phyloP scores from a whole-genome alignment of 495 filamentous ascomycete genomes.

The Aspergillus ostianus region DNA sequence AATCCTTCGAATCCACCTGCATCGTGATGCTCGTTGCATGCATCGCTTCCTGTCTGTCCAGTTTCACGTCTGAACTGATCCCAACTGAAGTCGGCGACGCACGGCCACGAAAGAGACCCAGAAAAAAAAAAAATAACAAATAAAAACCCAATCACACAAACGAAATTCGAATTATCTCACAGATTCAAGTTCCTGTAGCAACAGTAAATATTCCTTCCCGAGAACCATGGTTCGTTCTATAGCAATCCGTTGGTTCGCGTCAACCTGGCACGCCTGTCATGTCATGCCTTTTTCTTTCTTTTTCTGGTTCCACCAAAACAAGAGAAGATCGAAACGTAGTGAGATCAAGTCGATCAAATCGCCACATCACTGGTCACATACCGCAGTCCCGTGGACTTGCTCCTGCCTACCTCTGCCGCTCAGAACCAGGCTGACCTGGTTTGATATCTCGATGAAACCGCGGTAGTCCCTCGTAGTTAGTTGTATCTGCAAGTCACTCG shows the following conservation, averaged over 20 bases:
- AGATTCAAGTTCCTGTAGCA: slow-evolving; percentile 10
- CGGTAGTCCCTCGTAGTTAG: too few species aligned
- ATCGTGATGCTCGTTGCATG: too few species aligned
- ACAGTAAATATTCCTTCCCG: not conserved
- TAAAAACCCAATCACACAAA: not conserved
- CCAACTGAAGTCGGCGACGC: not conserved
- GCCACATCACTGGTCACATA: too few species aligned
- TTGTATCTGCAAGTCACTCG: too few species aligned
- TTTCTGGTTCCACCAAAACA: not conserved
- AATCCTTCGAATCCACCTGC: too few species aligned
- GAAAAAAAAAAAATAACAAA: not conserved
- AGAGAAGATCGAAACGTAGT: not conserved
- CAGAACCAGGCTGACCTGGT: too few species aligned
- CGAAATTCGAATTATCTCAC: not conserved
- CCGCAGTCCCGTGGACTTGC: too few species aligned
- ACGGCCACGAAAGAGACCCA: not conserved
- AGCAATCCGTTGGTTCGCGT: not conserved
- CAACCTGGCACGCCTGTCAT: not conserved
- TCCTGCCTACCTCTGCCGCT: too few species aligned
- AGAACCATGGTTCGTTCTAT: slow-evolving; percentile 1
- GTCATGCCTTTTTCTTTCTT: not conserved
- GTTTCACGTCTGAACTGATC: too few species aligned
- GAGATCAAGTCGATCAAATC: too few species aligned
- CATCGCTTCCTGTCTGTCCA: too few species aligned
- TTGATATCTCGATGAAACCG: too few species aligned